Evolutionary conservation across 2,329 filamentous ascomycete genomes (phyloP), one percentile per base, ranked within the genome.

Genomic region (Clarireedia hainanense): DNA sequence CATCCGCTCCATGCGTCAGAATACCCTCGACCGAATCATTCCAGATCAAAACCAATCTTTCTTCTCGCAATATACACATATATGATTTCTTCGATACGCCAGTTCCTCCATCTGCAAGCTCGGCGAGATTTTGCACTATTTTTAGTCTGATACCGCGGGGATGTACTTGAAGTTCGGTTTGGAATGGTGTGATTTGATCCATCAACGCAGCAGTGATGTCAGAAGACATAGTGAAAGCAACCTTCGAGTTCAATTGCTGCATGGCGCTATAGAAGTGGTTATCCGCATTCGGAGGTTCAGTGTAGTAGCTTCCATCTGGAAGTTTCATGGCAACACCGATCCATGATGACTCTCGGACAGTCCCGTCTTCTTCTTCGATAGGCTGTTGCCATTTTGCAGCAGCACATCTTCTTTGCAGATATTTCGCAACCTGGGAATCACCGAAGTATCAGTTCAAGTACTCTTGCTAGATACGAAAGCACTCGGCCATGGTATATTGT

Each of bases 81-180:
- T 57, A 59, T 6, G 58, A 55, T 43, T 56, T 61, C 15, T 52
- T 58, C 12, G 49, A 57, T 6, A 58, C 50, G 9, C 15, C 34
- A 10, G 55, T 47, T 6, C 39, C 46, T n/a, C 46, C 54, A 12
- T 46, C 47, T 6, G 73, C 70, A 42, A 80, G 74, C 62, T 81
- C 79, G 54, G 75, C 72, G 15, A 82, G 69, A 5, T 80, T 79
- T 52, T 76, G 72, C 12, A 71, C 72, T 40, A 80, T 74, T 34
- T 54, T 52, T 20, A 62, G 53, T 47, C 45, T 61, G 17, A 60
- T 49, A 4, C 58, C 58, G 42, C 51, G 53, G 2, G 56, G 54
- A 4, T 56, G 43, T 5, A 63, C 52, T 37, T 55, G 50, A 2
- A 63, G n/a, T 34, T 61, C 61, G 3, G 57, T 58, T 39, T 63